A percentile compares a stretch with the other conserved stretches of the same genome.
Conservation (phyloP, 257 asterid species). For the Nicotiana tabacum region DNA sequence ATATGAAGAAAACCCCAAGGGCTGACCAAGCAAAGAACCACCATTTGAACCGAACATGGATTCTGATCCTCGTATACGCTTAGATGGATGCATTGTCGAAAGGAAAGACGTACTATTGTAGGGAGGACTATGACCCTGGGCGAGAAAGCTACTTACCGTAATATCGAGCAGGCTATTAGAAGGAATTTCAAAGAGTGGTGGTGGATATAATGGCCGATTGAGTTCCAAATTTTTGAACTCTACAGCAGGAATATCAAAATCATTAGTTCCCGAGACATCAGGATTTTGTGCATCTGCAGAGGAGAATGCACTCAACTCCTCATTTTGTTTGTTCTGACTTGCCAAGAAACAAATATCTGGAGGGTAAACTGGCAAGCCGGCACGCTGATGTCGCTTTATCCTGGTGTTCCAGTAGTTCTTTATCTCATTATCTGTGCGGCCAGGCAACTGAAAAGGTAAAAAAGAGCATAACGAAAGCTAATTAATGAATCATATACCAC, state of each 20-base stretch:
- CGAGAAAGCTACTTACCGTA: slow-evolving; percentile 28
- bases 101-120: slow-evolving; percentile 14
- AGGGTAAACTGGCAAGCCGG: slow-evolving; percentile 57
- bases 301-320: slow-evolving; percentile 21
- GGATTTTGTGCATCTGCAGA: slow-evolving; percentile 20
- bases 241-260: slow-evolving; percentile 33
- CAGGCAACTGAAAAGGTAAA: slow-evolving; percentile 39
- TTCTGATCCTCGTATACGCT: slow-evolving; percentile 43
- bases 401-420: slow-evolving; percentile 66
- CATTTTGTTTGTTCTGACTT: slow-evolving; percentile 27
- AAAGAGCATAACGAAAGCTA: neutral
- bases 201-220: slow-evolving; percentile 22
- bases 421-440: slow-evolving; percentile 62
- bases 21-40: slow-evolving; percentile 25
- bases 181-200: slow-evolving; percentile 23
- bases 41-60: slow-evolving; percentile 13
- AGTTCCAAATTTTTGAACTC: slow-evolving; percentile 33
- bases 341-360: slow-evolving; percentile 30
- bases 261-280: slow-evolving; percentile 20
- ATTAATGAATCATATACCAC: neutral
- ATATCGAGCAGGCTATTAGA: slow-evolving; percentile 22
- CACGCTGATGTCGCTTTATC: slow-evolving; percentile 48
- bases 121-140: slow-evolving; percentile 20
- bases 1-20: slow-evolving; percentile 27
- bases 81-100: slow-evolving; percentile 33